phyloP scores from a whole-genome alignment of 208 protist genomes.

The Leptomonas pyrrhocoris region DNA sequence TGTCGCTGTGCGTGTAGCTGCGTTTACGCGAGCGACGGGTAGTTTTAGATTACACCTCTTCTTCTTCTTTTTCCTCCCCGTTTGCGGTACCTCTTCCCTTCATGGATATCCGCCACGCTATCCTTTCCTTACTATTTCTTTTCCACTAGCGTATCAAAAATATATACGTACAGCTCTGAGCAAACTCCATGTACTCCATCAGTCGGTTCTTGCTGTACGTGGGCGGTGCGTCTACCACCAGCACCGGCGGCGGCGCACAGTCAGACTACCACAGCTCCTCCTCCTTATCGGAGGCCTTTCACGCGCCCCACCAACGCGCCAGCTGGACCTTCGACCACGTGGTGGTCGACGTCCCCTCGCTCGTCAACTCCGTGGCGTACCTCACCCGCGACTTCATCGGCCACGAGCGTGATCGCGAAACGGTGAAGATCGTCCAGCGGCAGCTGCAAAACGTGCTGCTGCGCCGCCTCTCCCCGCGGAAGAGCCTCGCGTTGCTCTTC shows the following conservation, averaged over 20 bases:
- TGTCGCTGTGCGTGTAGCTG: too few species aligned
- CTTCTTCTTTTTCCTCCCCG: neutral
- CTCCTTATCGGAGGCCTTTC: constrained; percentile 63
- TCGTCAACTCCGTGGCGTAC: constrained; percentile 46
- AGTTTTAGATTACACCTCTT: neutral
- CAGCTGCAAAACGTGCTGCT: constrained; percentile 60
- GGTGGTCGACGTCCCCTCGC: constrained; percentile 55
- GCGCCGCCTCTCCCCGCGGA: constrained; percentile 58
- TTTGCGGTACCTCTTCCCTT: too few species aligned
- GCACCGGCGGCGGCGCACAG: neutral
- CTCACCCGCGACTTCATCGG: constrained; percentile 69
- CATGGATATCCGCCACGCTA: too few species aligned
- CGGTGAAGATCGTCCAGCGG: constrained; percentile 56
- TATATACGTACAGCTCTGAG: neutral
- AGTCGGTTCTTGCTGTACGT: constrained; percentile 3
- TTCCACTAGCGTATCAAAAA: too few species aligned
- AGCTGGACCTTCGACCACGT: constrained; percentile 64
- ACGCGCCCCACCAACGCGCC: constrained; percentile 46
- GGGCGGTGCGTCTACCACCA: neutral
- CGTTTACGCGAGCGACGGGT: too few species aligned
- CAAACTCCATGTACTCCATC: constrained; percentile 1
- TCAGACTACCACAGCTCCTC: constrained; percentile 43
- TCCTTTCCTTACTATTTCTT: too few species aligned
- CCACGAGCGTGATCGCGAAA: constrained; percentile 65
- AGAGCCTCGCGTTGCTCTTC: constrained; percentile 69